These are phyloP conservation scores for Westerdykella aurantiaca DNA, from an alignment of 2,329 filamentous ascomycete genomes.

Conservation along the genomic window DNA sequence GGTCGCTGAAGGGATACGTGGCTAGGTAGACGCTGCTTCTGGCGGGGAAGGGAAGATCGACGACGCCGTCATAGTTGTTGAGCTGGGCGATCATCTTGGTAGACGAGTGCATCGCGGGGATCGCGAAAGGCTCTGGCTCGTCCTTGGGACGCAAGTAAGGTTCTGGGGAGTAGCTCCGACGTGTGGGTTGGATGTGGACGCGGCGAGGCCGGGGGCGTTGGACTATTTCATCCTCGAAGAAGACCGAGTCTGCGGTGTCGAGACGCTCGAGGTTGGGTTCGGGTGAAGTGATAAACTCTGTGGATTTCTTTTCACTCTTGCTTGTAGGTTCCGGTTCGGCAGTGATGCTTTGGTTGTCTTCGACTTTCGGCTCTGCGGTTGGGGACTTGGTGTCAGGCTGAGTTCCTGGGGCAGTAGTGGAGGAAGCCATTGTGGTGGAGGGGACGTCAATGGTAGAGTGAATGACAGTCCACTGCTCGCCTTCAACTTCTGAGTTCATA, in stretches of 20 bases:
- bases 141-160: slow-evolving; percentile 1
- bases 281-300: slow-evolving; percentile 3
- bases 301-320: not conserved
- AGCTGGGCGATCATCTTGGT: slow-evolving; percentile 12
- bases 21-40: slow-evolving; percentile 15
- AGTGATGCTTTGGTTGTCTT: slow-evolving; percentile 8
- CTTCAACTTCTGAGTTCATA: no score
- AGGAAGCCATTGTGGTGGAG: no score
- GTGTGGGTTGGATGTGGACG: not conserved
- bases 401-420: no score
- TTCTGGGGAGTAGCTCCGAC: slow-evolving; percentile 1
- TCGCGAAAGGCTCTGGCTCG: slow-evolving; percentile 2
- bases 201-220: slow-evolving; percentile 6
- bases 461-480: no score
- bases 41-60: slow-evolving; percentile 13
- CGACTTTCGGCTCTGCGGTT: slow-evolving; percentile 4
- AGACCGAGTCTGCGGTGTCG: slow-evolving; percentile 7
- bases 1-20: slow-evolving; percentile 21
- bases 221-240: slow-evolving; percentile 5
- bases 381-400: not conserved
- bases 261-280: slow-evolving; percentile 6
- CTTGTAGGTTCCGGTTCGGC: slow-evolving; percentile 1
- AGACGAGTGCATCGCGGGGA: slow-evolving; percentile 7
- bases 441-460: no score
- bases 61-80: slow-evolving; percentile 14